Percentiles rank a stretch among this genome's conserved stretches.
phyloP scores from a whole-genome alignment of 257 asterid species.

The Penstemon barbatus region DNA sequence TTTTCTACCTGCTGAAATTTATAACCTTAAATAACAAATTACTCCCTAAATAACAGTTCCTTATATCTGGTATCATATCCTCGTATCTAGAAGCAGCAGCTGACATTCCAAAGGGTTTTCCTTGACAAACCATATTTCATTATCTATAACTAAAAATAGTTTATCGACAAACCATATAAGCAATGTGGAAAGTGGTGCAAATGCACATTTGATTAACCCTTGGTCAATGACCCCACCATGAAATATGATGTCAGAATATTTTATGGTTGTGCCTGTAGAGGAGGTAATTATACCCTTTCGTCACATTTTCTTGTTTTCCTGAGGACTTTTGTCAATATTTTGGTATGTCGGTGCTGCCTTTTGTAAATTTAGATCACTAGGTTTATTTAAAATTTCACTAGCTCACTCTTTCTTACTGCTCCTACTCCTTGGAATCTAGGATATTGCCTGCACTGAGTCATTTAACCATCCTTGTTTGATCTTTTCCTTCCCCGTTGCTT shows the following conservation, averaged over 20 bases:
- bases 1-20: slow-evolving; percentile 20
- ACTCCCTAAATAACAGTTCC: neutral
- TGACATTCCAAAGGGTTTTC: slow-evolving; percentile 10
- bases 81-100: neutral
- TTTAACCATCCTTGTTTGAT: neutral
- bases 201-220: neutral
- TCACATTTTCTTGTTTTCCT: neutral
- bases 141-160: neutral
- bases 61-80: neutral
- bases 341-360: neutral
- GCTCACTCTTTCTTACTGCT: neutral
- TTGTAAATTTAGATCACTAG: neutral
- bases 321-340: neutral
- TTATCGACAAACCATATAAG: neutral
- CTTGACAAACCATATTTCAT: neutral
- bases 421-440: neutral
- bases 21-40: slow-evolving; percentile 2
- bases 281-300: neutral
- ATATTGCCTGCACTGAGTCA: neutral
- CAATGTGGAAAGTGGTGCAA: neutral
- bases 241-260: neutral
- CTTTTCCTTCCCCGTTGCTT: neutral
- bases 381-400: neutral
- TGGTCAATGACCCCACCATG: neutral
- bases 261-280: neutral